Base-by-base conservation (phyloP, 228 moss, liverwort and hornwort genomes). In the Sphagnum fallax region DNA sequence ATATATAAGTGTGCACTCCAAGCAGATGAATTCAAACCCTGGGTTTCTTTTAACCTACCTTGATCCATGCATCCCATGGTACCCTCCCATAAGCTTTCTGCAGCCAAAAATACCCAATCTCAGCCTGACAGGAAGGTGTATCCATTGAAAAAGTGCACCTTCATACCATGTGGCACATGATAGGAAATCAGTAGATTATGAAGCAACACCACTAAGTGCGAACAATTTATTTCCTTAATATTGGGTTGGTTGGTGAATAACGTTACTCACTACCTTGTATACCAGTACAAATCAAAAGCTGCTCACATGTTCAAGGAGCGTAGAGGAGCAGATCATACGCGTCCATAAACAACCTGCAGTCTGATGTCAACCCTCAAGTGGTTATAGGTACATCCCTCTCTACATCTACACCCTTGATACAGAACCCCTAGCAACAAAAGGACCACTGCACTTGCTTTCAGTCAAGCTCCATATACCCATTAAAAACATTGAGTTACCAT, bases 221-320 rank as follows among this genome's bases (percentile, higher is more conserved):
- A 32, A 32, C 32, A 53, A 71, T 70, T 73, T 76, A 75, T 68
- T 73, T 74, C 70, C 62, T 65, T 74, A 77, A 75, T 16, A 64
- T 75, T 32, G 32, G 32, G 32, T 32, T 32, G 32, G 32, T 32
- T 32, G 32, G 32, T 32, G 32, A 32, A 32, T 32, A 32, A 32
- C 32, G 32, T 32, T 69, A 67, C 75, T 57, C 71, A 55, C 77
- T 75, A 79, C 64, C 61, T 70, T 77, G 79, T 52, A 77, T 71
- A 80, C 75, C 70, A 64, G 73, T 77, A 73, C 77, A 80, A 59
- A 77, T 70, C 77, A 71, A 75, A 71, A 73, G 78, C 78, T 80
- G 76, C 76, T 71, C 50, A 60, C 86, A 77, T 65, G 75, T 71
- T 78, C 70, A 61, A 76, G 64, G 65, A 77, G 32, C 32, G 32